Conservation (phyloP, 192 early-diverging fungal species). For the Rhizophagus sp. region DNA sequence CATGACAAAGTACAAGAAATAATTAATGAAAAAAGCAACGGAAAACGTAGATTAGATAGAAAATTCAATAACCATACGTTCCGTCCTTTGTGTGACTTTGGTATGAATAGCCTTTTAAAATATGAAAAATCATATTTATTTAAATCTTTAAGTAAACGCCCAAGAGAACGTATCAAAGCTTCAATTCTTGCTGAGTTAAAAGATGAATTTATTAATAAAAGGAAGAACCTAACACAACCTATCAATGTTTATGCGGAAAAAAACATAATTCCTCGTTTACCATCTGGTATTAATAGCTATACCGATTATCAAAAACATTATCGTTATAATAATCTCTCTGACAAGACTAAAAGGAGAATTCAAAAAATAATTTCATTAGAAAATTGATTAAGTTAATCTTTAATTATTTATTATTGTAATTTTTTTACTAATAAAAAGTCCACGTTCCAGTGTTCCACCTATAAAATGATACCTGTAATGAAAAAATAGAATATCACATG, state of each 20-base stretch:
- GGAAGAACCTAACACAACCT: background rate
- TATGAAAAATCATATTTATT: background rate
- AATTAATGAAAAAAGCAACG: too few relatives aligned
- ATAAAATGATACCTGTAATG: too few relatives aligned
- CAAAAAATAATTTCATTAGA: background rate
- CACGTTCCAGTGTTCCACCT: too few relatives aligned
- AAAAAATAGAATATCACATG: too few relatives aligned
- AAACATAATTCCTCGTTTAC: background rate
- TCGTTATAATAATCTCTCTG: background rate
- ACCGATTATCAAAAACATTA: background rate
- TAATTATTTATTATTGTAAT: too few relatives aligned
- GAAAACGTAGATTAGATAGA: background rate
- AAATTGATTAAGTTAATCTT: background rate
- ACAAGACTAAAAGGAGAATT: background rate
- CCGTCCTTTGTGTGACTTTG: background rate
- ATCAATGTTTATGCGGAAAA: background rate
- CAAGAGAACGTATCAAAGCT: background rate
- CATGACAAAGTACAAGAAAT: too few relatives aligned
- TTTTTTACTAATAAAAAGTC: too few relatives aligned
- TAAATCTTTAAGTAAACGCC: background rate
- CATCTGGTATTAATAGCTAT: background rate
- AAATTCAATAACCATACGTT: background rate
- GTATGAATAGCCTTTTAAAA: background rate
- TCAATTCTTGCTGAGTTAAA: background rate
- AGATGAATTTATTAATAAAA: background rate